Percentiles rank a stretch among this genome's conserved stretches.
phyloP scores from a whole-genome alignment of 768 basidiomycete species.

The Clavaria fumosa region DNA sequence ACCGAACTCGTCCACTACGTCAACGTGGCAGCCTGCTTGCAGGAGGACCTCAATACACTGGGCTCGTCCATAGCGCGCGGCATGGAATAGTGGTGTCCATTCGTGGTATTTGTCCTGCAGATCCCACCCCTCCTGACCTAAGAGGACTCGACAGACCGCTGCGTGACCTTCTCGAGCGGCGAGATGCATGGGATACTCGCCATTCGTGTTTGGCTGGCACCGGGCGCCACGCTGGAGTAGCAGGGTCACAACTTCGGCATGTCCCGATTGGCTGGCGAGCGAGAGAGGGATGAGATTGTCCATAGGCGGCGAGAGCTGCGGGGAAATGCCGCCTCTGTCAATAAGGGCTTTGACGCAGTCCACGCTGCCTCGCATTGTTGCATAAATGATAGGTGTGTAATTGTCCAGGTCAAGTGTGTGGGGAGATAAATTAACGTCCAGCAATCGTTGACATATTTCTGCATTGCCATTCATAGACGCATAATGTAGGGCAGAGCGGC shows the following conservation, averaged over 20 bases:
- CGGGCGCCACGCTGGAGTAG: conserved; percentile 65
- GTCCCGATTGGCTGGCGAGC: conserved; percentile 81
- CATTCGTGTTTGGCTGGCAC: conserved; percentile 77
- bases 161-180: conserved; percentile 87
- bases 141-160: conserved; percentile 65
- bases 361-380: conserved; percentile 72
- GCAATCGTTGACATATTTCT: conserved; percentile 54
- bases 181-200: conserved; percentile 94
- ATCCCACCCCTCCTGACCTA: conserved; percentile 67
- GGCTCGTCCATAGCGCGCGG: conserved; percentile 71
- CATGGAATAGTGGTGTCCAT: conserved; percentile 96
- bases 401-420: conserved; percentile 81
- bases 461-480: conserved; percentile 87
- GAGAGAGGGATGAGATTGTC: conserved; percentile 77
- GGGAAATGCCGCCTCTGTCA: conserved; percentile 48
- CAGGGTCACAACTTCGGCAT: conserved; percentile 65
- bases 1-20: conserved; percentile 67
- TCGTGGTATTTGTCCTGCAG: conserved; percentile 92
- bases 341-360: conserved; percentile 76
- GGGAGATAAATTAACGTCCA: conserved; percentile 52
- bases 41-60: conserved; percentile 67
- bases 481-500: conserved; percentile 88
- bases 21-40: conserved; percentile 62
- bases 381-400: conserved; percentile 87
- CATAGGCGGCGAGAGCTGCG: conserved; percentile 38